Evolutionary conservation across 2,329 filamentous ascomycete genomes (phyloP), one percentile per base, ranked within the genome.

Genomic region (Decorospora gaudefroyi): DNA sequence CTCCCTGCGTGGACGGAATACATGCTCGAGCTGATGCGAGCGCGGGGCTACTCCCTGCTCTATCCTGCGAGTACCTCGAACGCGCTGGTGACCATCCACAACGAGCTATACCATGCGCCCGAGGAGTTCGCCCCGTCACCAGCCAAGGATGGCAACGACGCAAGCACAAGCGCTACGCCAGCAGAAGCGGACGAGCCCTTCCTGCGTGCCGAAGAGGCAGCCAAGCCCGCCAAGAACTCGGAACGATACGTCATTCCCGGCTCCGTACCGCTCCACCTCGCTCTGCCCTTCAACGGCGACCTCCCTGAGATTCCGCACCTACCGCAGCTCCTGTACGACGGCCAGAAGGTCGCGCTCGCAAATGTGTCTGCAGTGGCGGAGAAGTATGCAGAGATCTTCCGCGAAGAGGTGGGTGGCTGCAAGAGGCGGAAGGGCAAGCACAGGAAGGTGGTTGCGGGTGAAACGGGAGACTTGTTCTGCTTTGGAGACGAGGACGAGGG

Each of bases 1-100:
- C 82, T 85, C 37, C 88, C 90, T 0, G 78, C 87, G 0, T 93
- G 89, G 85, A 77, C 90, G 42, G 87, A 95, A 69, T 85, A 90
- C 55, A 76, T 88, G 43, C 76, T 93, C 25, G 85, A 89, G 62
- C 78, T 96, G 11, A 86, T 88, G 51, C 82, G 86, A 9, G 81
- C 84, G 3, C 81, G 88, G 18, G 88, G 87, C 9, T 96, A 95
- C 70, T 83, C 81, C 57, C 83, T 88, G 39, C 71, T 95, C 1
- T 96, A 96, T 62, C 92, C 92, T 0, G 81, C 83, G 25, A 76
- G 65, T 4, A 57, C 57, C 2, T 51, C 79, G 64, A 26, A 74
- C 58, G 74, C 81, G 4, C 72, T 95, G 9, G 82, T 83, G n/a
- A 87, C 84, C 0, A 74, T 92, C 0, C 91, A 96, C 67, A 82